Evolutionary conservation across 306 rosid species (phyloP).

Genomic region (Quercus wislizeni): DNA sequence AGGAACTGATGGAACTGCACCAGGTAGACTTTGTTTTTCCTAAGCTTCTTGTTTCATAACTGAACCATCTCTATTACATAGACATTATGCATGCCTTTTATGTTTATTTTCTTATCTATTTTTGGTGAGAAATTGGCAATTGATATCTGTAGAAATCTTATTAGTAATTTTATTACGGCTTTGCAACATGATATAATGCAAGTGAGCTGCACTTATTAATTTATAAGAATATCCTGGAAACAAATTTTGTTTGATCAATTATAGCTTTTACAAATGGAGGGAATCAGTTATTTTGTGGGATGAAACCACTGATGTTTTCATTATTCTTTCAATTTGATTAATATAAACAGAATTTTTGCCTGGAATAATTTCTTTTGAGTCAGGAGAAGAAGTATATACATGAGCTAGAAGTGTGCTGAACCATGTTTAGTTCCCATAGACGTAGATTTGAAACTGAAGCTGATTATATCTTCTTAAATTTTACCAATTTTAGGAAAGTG

Average conservation of each 20-base stretch:
- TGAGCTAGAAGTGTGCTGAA: background rate
- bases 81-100: background rate
- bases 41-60: background rate
- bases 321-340: background rate
- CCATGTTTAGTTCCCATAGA: background rate
- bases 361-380: background rate
- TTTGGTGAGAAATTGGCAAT: background rate
- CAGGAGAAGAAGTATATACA: background rate
- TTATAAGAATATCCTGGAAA: background rate
- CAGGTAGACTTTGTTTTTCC: conserved; percentile 56
- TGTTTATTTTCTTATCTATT: background rate
- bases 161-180: background rate
- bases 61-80: background rate
- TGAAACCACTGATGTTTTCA: background rate
- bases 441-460: conserved; percentile 8
- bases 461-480: conserved; percentile 8
- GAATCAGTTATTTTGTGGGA: background rate
- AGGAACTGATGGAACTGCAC: conserved; percentile 99
- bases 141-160: background rate
- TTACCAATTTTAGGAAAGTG: conserved; percentile 70
- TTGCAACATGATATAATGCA: background rate
- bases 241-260: background rate
- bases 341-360: background rate
- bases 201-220: background rate
- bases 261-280: background rate